phyloP scores from a whole-genome alignment of 1,284 basidiomycete genomes.

The Neolentinus lepideus region DNA sequence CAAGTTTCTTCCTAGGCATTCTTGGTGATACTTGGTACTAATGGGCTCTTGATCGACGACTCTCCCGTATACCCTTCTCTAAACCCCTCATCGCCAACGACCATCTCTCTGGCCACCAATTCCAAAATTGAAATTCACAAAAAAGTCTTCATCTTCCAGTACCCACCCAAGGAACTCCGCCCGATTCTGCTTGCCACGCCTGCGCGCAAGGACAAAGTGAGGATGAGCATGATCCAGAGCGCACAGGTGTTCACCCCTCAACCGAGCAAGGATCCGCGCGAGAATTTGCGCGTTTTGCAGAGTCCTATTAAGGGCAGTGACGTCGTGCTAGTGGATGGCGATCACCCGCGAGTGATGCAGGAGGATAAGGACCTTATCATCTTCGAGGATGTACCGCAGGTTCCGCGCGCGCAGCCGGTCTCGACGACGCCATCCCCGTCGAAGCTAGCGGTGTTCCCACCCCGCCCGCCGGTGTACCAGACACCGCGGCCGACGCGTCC shows the following conservation, averaged over 20 bases:
- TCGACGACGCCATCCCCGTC: constrained; percentile 12
- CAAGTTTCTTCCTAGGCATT: constrained; percentile 41
- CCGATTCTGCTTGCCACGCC: constrained; percentile 46
- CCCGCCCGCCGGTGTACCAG: constrained; percentile 20
- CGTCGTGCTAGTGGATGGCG: constrained; percentile 59
- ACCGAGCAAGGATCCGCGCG: constrained; percentile 47
- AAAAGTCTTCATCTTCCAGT: constrained; percentile 61
- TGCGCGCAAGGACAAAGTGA: constrained; percentile 22
- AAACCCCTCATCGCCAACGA: constrained; percentile 31
- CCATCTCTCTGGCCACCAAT: constrained; percentile 54
- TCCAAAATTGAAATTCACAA: constrained; percentile 59
- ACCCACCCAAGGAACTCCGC: constrained; percentile 68
- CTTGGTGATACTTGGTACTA: constrained; percentile 48
- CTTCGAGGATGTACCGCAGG: constrained; percentile 48
- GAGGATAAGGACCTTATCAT: constrained; percentile 67
- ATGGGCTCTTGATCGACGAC: constrained; percentile 53
- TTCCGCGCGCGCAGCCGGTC: constrained; percentile 9
- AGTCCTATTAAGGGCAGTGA: constrained; percentile 44
- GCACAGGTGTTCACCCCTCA: constrained; percentile 65
- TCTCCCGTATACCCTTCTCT: constrained; percentile 43
- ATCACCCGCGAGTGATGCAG: constrained; percentile 58
- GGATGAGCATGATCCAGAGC: constrained; percentile 68
- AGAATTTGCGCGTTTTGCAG: constrained; percentile 55
- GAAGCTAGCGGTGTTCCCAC: constrained; percentile 9
- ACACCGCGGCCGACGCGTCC: constrained; percentile 35